A percentile compares a stretch with the other conserved stretches of the same genome.
phyloP scores from a whole-genome alignment of 2,329 filamentous ascomycete genomes.

The Neonectria ditissima region DNA sequence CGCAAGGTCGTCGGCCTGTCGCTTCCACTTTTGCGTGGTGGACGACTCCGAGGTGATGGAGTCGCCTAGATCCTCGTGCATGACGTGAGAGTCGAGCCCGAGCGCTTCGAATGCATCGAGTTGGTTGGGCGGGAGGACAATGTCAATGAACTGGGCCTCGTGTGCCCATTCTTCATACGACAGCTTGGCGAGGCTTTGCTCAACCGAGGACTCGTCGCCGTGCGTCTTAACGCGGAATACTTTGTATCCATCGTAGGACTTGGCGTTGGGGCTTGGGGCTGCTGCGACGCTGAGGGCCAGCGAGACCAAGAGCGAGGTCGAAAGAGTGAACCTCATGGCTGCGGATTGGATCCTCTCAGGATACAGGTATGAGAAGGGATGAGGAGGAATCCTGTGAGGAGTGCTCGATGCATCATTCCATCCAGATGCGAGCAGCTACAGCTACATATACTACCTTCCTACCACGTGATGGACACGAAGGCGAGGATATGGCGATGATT shows the following conservation, averaged over 20 bases:
- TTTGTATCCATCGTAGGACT: slow-evolving; percentile 50
- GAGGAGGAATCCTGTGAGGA: background rate
- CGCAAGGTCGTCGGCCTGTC: slow-evolving; percentile 47
- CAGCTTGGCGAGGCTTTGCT: slow-evolving; percentile 47
- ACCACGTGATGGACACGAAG: background rate
- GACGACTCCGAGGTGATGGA: slow-evolving; percentile 47
- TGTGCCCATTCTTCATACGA: slow-evolving; percentile 39
- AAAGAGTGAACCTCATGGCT: slow-evolving; percentile 35
- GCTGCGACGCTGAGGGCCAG: slow-evolving; percentile 35
- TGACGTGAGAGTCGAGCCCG: slow-evolving; percentile 45
- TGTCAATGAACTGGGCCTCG: slow-evolving; percentile 44
- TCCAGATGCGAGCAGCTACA: background rate
- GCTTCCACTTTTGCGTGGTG: slow-evolving; percentile 33
- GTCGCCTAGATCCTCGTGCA: slow-evolving; percentile 47
- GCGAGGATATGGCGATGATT: background rate
- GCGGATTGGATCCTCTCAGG: background rate
- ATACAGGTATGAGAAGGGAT: background rate
- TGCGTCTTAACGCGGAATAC: slow-evolving; percentile 60
- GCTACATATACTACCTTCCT: background rate
- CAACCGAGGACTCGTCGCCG: slow-evolving; percentile 51
- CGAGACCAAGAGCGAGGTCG: slow-evolving; percentile 29
- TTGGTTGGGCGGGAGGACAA: slow-evolving; percentile 48
- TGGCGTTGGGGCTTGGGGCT: slow-evolving; percentile 29
- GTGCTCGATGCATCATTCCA: background rate
- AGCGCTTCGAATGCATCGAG: slow-evolving; percentile 45